Conservation (phyloP, 2,329 filamentous ascomycete species). For the Acrocalymma vagum region DNA sequence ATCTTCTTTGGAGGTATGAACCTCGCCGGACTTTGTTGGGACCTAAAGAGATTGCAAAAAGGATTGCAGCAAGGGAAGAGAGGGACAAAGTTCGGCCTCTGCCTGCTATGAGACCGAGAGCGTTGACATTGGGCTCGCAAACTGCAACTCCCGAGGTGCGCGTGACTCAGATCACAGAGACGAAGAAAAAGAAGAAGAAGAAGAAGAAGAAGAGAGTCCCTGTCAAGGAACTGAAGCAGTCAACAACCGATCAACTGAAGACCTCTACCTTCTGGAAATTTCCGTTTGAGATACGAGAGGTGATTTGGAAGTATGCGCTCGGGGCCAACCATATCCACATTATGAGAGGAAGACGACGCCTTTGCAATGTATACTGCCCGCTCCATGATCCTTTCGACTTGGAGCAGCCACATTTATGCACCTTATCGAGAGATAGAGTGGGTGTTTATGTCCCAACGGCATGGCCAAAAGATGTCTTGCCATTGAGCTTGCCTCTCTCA, state of each 20-base stretch:
- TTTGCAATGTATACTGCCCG: conserved; percentile 9
- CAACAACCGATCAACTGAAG: conserved; percentile 2
- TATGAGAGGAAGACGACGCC: conserved; percentile 3
- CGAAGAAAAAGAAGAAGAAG: too few species aligned
- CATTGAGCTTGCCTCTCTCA: conserved; percentile 5
- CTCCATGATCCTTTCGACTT: conserved; percentile 3
- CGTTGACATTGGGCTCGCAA: too few species aligned
- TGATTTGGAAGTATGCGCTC: conserved; percentile 10
- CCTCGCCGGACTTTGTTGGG: too few species aligned
- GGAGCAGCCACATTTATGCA: conserved; percentile 5
- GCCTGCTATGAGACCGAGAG: too few species aligned
- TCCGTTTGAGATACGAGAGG: conserved; percentile 6
- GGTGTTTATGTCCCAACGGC: conserved; percentile 3
- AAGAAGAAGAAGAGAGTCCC: too few species aligned
- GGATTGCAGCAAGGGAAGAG: too few species aligned
- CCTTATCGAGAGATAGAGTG: conserved; percentile 3
- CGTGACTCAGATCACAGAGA: too few species aligned
- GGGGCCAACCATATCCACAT: conserved; percentile 16
- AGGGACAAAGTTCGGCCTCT: too few species aligned
- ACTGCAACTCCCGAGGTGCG: too few species aligned
- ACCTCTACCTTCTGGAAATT: conserved; percentile 4
- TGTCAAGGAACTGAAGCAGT: too few species aligned
- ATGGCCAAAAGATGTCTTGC: conserved; percentile 4
- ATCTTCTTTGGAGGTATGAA: too few species aligned
- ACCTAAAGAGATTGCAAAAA: too few species aligned